A percentile compares a stretch with the other conserved stretches of the same genome.
Evolutionary conservation across 2,329 filamentous ascomycete genomes (phyloP).

Genomic region (Aspergillus amoenus): DNA sequence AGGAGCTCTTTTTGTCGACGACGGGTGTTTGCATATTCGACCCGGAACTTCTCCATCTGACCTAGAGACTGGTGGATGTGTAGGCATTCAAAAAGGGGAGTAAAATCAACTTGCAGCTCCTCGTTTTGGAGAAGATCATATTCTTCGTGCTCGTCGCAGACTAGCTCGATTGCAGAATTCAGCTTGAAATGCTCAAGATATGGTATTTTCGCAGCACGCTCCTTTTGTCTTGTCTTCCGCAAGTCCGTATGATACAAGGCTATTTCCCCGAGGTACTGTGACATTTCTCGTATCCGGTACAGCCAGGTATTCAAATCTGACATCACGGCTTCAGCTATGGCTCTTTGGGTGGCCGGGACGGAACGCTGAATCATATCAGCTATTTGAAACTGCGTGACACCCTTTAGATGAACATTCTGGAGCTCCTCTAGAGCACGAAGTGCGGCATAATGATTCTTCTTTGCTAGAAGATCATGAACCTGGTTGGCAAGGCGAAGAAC

Average conservation of each 20-base stretch:
- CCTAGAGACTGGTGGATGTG: constrained; percentile 96
- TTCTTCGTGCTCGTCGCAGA: constrained; percentile 92
- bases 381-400: constrained; percentile 90
- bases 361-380: constrained; percentile 95
- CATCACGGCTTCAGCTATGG: constrained; percentile 96
- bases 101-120: constrained; percentile 91
- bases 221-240: constrained; percentile 76
- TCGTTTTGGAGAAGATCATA: constrained; percentile 96
- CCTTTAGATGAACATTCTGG: constrained; percentile 93
- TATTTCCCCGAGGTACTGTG: constrained; percentile 92
- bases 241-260: constrained; percentile 95
- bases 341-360: constrained; percentile 85
- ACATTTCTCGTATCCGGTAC: constrained; percentile 90
- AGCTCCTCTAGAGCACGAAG: constrained; percentile 91
- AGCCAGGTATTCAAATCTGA: constrained; percentile 95
- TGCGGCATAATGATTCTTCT: constrained; percentile 94
- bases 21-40: constrained; percentile 88
- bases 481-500: constrained; percentile 91
- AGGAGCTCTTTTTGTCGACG: constrained; percentile 89
- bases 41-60: constrained; percentile 84
- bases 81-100: constrained; percentile 87
- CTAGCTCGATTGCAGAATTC: constrained; percentile 92
- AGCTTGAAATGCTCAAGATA: constrained; percentile 82
- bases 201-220: constrained; percentile 72
- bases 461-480: constrained; percentile 84